Evolutionary conservation across 2,329 filamentous ascomycete species (phyloP).

Genomic region (Fusarium sp.): DNA sequence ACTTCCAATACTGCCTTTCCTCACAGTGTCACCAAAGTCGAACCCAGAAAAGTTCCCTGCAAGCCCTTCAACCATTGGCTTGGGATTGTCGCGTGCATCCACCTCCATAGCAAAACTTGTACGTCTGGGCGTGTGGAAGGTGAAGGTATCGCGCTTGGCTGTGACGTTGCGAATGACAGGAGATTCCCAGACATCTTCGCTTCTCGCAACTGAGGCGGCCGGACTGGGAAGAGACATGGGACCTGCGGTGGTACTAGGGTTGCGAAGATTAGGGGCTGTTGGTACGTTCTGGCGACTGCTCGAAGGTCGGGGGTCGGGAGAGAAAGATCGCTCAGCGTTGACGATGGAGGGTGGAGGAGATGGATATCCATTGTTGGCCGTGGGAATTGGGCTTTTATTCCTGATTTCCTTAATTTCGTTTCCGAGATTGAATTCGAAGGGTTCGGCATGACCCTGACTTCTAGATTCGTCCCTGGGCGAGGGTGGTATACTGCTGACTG

Average conservation of each 20-base stretch:
- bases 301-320: conserved; percentile 38
- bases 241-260: conserved; percentile 46
- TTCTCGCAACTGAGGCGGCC: conserved; percentile 56
- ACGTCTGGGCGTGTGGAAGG: conserved; percentile 60
- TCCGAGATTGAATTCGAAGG: conserved; percentile 55
- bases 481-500: conserved; percentile 45
- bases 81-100: conserved; percentile 48
- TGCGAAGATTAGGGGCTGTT: conserved; percentile 46
- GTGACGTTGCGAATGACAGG: conserved; percentile 63
- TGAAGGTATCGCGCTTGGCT: conserved; percentile 66
- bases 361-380: conserved; percentile 50
- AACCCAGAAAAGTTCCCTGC: conserved; percentile 57
- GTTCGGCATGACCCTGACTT: conserved; percentile 59
- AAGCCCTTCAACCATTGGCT: conserved; percentile 52
- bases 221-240: conserved; percentile 59
- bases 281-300: conserved; percentile 42
- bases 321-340: conserved; percentile 48
- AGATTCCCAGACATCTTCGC: conserved; percentile 56
- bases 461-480: conserved; percentile 46
- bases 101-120: conserved; percentile 65
- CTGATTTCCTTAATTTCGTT: conserved; percentile 26
- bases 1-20: conserved; percentile 39
- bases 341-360: conserved; percentile 57
- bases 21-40: conserved; percentile 54
- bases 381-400: conserved; percentile 16